These are phyloP conservation scores for Phycomyces nitens DNA, from an alignment of 192 early-diverging fungal species.

Conservation along the genomic window DNA sequence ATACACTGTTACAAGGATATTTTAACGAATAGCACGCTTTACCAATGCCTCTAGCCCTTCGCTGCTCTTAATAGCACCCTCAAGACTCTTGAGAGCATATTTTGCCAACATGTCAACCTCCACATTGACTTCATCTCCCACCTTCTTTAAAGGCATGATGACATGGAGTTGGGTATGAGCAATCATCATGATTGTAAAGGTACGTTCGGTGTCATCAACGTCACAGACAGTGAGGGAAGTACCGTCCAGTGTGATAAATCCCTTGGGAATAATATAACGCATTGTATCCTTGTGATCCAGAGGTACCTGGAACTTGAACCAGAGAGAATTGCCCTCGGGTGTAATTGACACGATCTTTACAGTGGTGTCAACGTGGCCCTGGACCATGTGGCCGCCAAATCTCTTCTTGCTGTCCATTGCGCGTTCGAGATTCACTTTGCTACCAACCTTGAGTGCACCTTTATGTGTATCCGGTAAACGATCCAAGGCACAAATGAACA, in stretches of 20 bases:
- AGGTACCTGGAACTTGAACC: slow-evolving; percentile 64
- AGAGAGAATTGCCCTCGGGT: slow-evolving; percentile 87
- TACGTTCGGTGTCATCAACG: slow-evolving; percentile 69
- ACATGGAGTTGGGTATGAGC: slow-evolving; percentile 87
- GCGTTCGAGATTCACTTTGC: slow-evolving; percentile 89
- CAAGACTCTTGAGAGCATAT: slow-evolving; percentile 73
- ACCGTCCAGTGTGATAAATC: slow-evolving; percentile 91
- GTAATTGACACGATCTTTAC: slow-evolving; percentile 68
- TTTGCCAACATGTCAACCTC: slow-evolving; percentile 99
- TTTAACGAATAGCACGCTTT: slow-evolving; percentile 10
- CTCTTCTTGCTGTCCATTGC: slow-evolving; percentile 84
- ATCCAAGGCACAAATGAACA: too few species aligned
- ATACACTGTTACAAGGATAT: too few species aligned
- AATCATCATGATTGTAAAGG: slow-evolving; percentile 94
- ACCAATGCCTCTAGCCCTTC: slow-evolving; percentile 34
- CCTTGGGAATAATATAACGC: slow-evolving; percentile 90
- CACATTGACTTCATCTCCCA: slow-evolving; percentile 82
- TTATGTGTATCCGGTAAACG: too few species aligned
- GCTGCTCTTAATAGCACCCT: slow-evolving; percentile 68
- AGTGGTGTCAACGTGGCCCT: slow-evolving; percentile 92
- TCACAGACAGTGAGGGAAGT: slow-evolving; percentile 92
- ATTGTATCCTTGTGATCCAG: slow-evolving; percentile 54
- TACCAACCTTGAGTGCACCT: slow-evolving; percentile 74
- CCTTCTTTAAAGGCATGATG: slow-evolving; percentile 66
- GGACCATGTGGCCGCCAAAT: slow-evolving; percentile 97